Conservation (phyloP, 805 yeast genomes). For the Suhomyces xylopsoci region DNA sequence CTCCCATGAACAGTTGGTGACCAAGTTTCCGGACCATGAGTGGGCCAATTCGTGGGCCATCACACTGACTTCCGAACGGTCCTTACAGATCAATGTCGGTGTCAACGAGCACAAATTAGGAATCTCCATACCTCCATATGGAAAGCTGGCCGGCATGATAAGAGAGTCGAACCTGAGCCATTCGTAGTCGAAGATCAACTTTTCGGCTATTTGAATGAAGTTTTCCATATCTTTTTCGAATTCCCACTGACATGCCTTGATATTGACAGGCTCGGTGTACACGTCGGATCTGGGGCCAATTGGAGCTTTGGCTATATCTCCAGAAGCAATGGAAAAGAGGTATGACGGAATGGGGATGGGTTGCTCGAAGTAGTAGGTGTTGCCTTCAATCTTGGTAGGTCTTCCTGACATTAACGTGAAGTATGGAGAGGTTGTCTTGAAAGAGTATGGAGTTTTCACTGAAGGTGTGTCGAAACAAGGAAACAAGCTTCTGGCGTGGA, state of each 20-base stretch:
- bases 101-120: slow-evolving; percentile 35
- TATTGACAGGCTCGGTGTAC: slow-evolving; percentile 25
- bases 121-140: slow-evolving; percentile 41
- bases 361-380: slow-evolving; percentile 25
- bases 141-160: slow-evolving; percentile 31
- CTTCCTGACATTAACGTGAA: slow-evolving; percentile 30
- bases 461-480: slow-evolving; percentile 39
- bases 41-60: slow-evolving; percentile 40
- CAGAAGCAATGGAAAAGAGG: slow-evolving; percentile 33
- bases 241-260: slow-evolving; percentile 32
- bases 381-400: slow-evolving; percentile 15
- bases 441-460: slow-evolving; percentile 25
- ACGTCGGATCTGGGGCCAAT: slow-evolving; percentile 36
- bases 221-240: slow-evolving; percentile 35
- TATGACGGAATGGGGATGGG: slow-evolving; percentile 37
- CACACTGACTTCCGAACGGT: slow-evolving; percentile 32
- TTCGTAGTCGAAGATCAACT: slow-evolving; percentile 31
- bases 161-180: slow-evolving; percentile 34
- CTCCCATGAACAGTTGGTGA: slow-evolving; percentile 36
- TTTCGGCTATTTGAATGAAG: slow-evolving; percentile 33
- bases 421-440: slow-evolving; percentile 24
- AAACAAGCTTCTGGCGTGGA: slow-evolving; percentile 34
- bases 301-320: slow-evolving; percentile 26
- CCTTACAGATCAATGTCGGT: slow-evolving; percentile 32
- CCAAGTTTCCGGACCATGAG: slow-evolving; percentile 38